phyloP scores from a whole-genome alignment of 768 basidiomycete species.

The Lactarius tabidus region DNA sequence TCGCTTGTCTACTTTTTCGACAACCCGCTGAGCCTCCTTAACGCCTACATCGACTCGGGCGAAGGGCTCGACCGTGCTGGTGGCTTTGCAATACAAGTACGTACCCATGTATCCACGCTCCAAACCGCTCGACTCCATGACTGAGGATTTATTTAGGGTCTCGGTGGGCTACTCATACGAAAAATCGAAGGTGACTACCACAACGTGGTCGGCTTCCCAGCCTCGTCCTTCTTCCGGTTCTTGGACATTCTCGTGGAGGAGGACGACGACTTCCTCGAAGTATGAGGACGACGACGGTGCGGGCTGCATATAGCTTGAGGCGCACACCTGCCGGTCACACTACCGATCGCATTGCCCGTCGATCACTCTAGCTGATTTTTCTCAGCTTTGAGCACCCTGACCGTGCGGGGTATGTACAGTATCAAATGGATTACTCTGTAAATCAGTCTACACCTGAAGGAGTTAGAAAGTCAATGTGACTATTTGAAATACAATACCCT shows the following conservation, averaged over 20 bases:
- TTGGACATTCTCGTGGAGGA: constrained; percentile 68
- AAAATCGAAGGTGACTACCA: constrained; percentile 88
- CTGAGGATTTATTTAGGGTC: constrained; percentile 45
- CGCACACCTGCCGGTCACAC: neutral
- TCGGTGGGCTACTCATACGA: constrained; percentile 75
- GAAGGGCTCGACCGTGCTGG: constrained; percentile 89
- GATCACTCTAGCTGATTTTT: neutral
- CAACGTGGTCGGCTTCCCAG: constrained; percentile 92
- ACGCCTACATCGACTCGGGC: constrained; percentile 80
- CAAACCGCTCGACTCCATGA: constrained; percentile 2
- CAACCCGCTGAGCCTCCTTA: constrained; percentile 50
- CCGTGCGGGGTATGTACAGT: neutral
- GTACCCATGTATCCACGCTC: constrained; percentile 17
- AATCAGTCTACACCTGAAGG: neutral
- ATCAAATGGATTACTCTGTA: neutral
- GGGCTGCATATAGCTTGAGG: neutral
- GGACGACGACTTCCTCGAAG: constrained; percentile 63
- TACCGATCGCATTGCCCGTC: neutral
- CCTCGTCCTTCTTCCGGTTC: constrained; percentile 75
- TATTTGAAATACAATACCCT: neutral
- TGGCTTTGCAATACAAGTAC: constrained; percentile 90
- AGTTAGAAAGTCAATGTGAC: neutral
- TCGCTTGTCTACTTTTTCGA: constrained; percentile 75
- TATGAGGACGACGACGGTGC: constrained; percentile 12
- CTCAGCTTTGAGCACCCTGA: neutral